phyloP scores from a whole-genome alignment of 352 stramenopile species.

The Pythium pectinolyticum region DNA sequence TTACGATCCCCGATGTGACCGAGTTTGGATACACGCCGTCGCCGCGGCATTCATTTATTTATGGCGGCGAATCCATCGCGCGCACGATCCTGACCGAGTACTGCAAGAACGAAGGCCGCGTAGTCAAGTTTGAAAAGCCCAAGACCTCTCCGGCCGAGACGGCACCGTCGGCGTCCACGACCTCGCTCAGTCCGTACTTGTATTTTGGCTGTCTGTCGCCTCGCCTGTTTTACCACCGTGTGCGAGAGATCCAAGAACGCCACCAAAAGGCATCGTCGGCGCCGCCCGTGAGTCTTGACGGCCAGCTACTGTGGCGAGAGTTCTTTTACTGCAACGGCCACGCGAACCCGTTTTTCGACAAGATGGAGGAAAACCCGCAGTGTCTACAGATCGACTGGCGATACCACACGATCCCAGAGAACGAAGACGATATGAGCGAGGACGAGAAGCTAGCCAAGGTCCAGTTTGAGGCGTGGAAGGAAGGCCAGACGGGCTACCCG shows the following conservation, averaged over 20 bases:
- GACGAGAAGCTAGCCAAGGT: conserved; percentile 80
- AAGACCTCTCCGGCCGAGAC: conserved; percentile 93
- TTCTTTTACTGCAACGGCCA: conserved; percentile 90
- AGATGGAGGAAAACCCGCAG: conserved; percentile 94
- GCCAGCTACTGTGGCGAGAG: conserved; percentile 96
- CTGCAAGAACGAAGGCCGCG: conserved; percentile 78
- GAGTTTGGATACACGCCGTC: conserved; percentile 65
- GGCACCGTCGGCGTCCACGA: conserved; percentile 90
- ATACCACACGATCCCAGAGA: conserved; percentile 83
- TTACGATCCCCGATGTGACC: conserved; percentile 59
- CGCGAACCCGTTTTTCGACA: conserved; percentile 89
- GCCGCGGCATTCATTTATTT: conserved; percentile 68
- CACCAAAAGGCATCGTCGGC: conserved; percentile 66
- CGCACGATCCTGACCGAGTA: conserved; percentile 67
- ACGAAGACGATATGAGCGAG: conserved; percentile 62
- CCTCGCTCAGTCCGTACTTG: conserved; percentile 94
- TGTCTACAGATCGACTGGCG: conserved; percentile 87
- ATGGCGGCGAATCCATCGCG: conserved; percentile 68
- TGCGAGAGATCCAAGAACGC: conserved; percentile 77
- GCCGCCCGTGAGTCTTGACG: conserved; percentile 91
- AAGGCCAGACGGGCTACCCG: conserved; percentile 95
- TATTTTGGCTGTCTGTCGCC: conserved; percentile 93
- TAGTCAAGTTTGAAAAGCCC: conserved; percentile 96
- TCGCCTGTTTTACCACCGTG: conserved; percentile 89
- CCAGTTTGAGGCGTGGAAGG: conserved; percentile 93